Conservation (phyloP, 1,139 yeast genomes). For the Candida neerlandica region DNA sequence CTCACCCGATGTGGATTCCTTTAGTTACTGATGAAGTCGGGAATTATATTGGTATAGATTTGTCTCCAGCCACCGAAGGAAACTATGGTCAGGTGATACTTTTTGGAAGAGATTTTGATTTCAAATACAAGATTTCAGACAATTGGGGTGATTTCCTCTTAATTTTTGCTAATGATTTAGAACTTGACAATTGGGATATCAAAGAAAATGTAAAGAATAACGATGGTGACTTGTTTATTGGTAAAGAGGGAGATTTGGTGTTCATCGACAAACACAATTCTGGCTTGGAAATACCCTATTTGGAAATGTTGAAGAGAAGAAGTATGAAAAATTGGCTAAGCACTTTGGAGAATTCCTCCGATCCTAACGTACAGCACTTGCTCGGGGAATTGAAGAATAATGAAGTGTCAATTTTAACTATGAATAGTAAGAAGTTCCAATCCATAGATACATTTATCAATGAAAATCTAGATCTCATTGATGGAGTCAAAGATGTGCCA, state of each 20-base stretch:
- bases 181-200: constrained; percentile 71
- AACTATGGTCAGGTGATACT: constrained; percentile 79
- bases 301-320: constrained; percentile 57
- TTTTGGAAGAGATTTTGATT: constrained; percentile 89
- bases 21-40: constrained; percentile 85
- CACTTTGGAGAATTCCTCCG: constrained; percentile 20
- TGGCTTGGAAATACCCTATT: constrained; percentile 55
- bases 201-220: constrained; percentile 50
- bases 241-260: constrained; percentile 71
- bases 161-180: constrained; percentile 81
- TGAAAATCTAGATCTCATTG: constrained; percentile 25
- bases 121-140: constrained; percentile 74
- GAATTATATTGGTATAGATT: constrained; percentile 85
- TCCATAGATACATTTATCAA: constrained; percentile 34
- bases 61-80: constrained; percentile 72
- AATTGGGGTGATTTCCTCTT: constrained; percentile 86
- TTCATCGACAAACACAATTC: constrained; percentile 53
- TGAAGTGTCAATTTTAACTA: constrained; percentile 22
- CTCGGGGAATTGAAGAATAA: constrained; percentile 27
- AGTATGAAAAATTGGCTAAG: constrained; percentile 36
- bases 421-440: constrained; percentile 19
- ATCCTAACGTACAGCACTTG: constrained; percentile 23
- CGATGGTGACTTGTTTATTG: constrained; percentile 57
- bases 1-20: constrained; percentile 91
- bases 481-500: constrained; percentile 10